Evolutionary conservation across 768 basidiomycete species (phyloP).

Genomic region (Clathrus columnatus): DNA sequence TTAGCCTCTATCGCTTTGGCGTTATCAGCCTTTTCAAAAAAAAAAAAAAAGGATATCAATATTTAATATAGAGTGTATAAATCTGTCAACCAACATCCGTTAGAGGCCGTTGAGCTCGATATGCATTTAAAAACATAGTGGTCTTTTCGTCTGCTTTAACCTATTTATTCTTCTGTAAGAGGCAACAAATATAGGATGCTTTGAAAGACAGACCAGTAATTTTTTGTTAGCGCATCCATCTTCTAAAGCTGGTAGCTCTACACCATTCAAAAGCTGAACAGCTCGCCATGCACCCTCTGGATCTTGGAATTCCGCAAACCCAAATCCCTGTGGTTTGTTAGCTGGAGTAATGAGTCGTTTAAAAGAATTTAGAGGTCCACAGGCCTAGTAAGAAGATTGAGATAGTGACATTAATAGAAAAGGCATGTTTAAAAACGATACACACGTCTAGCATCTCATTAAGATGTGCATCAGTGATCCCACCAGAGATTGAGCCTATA

Average conservation of each 20-base stretch:
- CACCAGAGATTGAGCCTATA: constrained; percentile 92
- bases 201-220: constrained; percentile 50
- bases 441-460: constrained; percentile 70
- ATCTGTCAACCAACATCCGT: constrained; percentile 56
- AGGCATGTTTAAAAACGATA: constrained; percentile 12
- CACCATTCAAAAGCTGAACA: constrained; percentile 51
- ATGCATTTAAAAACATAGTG: constrained; percentile 77
- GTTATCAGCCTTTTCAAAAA: constrained; percentile 53
- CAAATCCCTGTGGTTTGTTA: constrained; percentile 93
- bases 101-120: constrained; percentile 65
- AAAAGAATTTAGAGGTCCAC: constrained; percentile 82
- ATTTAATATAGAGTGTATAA: constrained; percentile 1
- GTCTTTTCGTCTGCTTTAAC: constrained; percentile 98
- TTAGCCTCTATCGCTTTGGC: constrained; percentile 53
- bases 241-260: constrained; percentile 54
- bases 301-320: constrained; percentile 93
- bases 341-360: constrained; percentile 89
- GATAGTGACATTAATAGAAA: not conserved
- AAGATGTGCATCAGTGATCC: constrained; percentile 76
- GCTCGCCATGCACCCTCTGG: constrained; percentile 85
- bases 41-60: constrained; percentile 7
- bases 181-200: not conserved
- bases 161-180: constrained; percentile 31
- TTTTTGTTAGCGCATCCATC: constrained; percentile 55
- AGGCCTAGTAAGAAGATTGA: constrained; percentile 47